Evolutionary conservation across 805 yeast genomes (phyloP), one percentile per base, ranked within the genome.

Genomic region (Naumovozyma dairenensis): DNA sequence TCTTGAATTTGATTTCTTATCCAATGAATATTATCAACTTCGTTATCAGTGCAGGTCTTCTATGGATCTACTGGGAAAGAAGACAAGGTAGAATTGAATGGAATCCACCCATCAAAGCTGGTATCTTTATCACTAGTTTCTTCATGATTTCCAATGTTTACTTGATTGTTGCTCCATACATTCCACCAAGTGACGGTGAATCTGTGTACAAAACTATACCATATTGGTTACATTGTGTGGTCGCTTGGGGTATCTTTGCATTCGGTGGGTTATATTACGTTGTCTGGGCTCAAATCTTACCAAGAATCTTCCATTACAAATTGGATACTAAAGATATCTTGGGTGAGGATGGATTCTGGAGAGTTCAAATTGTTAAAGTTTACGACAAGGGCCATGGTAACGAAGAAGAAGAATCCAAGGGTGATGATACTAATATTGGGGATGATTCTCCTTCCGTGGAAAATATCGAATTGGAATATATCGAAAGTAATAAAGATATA

Each of bases 201-300:
- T 65, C 69, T 24, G 86, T 82, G 34, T 82, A 82, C 65, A 57
- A 72, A n/a, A 44, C 55, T 32, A 62, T 82, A 48, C 93, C 93
- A 19, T 82, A 82, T 61, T 82, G 74, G 67, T 66, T 77, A 36
- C 87, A 80, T 55, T 77, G 85, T 52, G 92, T 81, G 32, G 83
- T 80, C n/a, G 77, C 86, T 9, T 71, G 85, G 76, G 86, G 80
- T 43, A 66, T 82, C 29, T 77, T 78, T 46, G 79, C 67, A 10
- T 53, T 75, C 31, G 89, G 84, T 42, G 71, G 67, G 24, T 44
- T 67, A 1, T 82, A 80, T 62, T 82, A 85, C 80, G 38, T 75
- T 6, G 49, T 75, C 13, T 77, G 84, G 80, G 66, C 75, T 27
- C 59, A 59, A 37, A 32, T 77, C 1, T 55, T 78, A 44, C 93